Evolutionary conservation across 2,329 filamentous ascomycete genomes (phyloP), one percentile per base, ranked within the genome.

Genomic region (Chrysosporium queenslandicum): DNA sequence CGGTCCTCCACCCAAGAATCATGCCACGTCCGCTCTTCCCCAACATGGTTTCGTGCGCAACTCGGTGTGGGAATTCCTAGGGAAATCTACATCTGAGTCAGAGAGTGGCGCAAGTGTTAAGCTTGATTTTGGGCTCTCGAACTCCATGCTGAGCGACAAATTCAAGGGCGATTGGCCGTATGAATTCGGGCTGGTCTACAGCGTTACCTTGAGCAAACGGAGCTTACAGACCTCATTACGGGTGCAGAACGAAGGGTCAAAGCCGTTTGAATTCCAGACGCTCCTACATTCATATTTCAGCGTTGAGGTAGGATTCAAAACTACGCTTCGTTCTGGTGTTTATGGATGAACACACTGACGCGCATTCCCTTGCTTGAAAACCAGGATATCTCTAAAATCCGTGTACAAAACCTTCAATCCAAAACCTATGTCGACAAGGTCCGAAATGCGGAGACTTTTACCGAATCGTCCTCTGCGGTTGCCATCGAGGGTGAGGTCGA

Each of bases 51-150:
- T 57, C 23, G 52, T 36, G 69, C 68, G 8, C 78, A 65, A 0
- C 73, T 71, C 0, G 67, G 40, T 80, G 57, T 98, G 92, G 92
- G 90, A 97, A 69, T 95, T 92, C 67, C 77, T 98, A 48, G 90
- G 90, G 64, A 94, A 91, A 72, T 87, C 84, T 5, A 83, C 79
- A n/a, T 80, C 79, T 4, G 84, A 89, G 67, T 78, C 74, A 63
- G 37, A 68, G 40, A 74, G 73, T 56, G 78, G 86, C 64, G 75
- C 81, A 63, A 83, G 82, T 46, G 83, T 97, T 59, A 96, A 94
- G 77, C 83, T 98, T 55, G 92, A 98, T 73, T 97, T 98, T 68
- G 92, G 91, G 25, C 82, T 98, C 32, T 87, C 85, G 48, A 79
- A 81, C 25, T 76, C 79, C 48, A 85, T 83, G 64, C 74, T 97